phyloP scores from a whole-genome alignment of 805 yeast genomes.

The Kuraishia piskuri region DNA sequence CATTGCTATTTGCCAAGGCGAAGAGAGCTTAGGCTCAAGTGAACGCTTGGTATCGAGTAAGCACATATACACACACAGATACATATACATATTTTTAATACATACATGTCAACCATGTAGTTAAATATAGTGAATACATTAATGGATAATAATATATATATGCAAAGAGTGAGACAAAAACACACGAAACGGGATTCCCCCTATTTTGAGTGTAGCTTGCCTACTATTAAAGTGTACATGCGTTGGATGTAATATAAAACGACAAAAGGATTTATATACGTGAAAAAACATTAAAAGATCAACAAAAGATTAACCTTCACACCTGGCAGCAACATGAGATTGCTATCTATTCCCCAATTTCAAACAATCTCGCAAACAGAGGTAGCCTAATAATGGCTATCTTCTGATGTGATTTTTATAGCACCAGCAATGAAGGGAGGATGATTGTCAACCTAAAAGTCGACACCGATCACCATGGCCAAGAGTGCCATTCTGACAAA shows the following conservation, averaged over 20 bases:
- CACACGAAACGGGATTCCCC: not conserved
- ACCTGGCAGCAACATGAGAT: not conserved
- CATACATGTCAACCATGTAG: too few species aligned
- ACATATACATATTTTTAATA: not conserved
- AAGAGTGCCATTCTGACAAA: conserved; percentile 97
- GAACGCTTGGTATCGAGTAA: not conserved
- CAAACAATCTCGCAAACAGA: not conserved
- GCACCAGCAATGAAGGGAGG: too few species aligned
- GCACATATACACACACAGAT: not conserved
- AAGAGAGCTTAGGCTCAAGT: too few species aligned
- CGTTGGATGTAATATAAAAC: not conserved
- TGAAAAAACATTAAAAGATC: not conserved
- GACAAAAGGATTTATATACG: not conserved
- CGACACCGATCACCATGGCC: conserved; percentile 97
- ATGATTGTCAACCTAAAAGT: conserved; percentile 42
- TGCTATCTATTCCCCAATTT: conserved; percentile 1
- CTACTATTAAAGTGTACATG: not conserved
- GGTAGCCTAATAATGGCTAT: not conserved
- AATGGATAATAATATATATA: too few species aligned
- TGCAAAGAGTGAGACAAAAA: not conserved
- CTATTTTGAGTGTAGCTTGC: not conserved
- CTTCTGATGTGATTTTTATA: too few species aligned
- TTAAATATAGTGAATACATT: not conserved
- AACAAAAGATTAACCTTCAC: not conserved
- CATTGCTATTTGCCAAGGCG: not conserved